Evolutionary conservation across 179 eudicot genomes (phyloP), one percentile per base, ranked within the genome.

Genomic region (Actinidia arguta): DNA sequence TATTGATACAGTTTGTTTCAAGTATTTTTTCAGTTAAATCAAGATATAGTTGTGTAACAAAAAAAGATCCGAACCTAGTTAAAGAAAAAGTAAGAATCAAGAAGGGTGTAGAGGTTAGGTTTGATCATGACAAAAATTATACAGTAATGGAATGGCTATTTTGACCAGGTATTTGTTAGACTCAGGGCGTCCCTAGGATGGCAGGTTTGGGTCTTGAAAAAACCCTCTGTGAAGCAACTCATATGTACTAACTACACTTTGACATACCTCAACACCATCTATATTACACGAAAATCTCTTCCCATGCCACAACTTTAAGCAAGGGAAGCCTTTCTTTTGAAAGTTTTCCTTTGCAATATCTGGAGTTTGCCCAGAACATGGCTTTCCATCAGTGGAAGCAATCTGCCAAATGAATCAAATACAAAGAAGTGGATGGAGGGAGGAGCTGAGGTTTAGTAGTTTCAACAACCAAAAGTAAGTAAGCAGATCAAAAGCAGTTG

Each of bases 261-360:
- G n/a, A n/a, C n/a, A n/a, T 91, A 97, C 99, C 98, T 95, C 98
- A 31, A 0, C 2, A 31, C 36, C 36, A 31, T 31, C 36, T 2
- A 31, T 31, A 31, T 31, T 31, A 76, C 94, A 90, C 3, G 98
- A 92, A 85, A 82, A 89, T 31, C 36, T 31, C 36, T 48, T 79
- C n/a, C 93, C 97, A 78, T 86, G 98, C 97, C 89, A 91, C 88
- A 89, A 71, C 88, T 95, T 97, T 79, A 92, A 75, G 51, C 87
- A 92, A 86, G 90, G 88, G 80, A 84, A 80, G 47, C 89, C 85
- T 86, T 92, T 94, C 92, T 88, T 95, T 86, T 92, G 97, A 84
- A 94, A 92, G 77, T 88, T 85, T 50, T 88, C 94, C 94, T 98
- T 95, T 81, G 99, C 99, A 87, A 93, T 92, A 83, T 95, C 99